Evolutionary conservation across 495 filamentous ascomycete species (phyloP).

Genomic region (Trichoderma orchidacearum): DNA sequence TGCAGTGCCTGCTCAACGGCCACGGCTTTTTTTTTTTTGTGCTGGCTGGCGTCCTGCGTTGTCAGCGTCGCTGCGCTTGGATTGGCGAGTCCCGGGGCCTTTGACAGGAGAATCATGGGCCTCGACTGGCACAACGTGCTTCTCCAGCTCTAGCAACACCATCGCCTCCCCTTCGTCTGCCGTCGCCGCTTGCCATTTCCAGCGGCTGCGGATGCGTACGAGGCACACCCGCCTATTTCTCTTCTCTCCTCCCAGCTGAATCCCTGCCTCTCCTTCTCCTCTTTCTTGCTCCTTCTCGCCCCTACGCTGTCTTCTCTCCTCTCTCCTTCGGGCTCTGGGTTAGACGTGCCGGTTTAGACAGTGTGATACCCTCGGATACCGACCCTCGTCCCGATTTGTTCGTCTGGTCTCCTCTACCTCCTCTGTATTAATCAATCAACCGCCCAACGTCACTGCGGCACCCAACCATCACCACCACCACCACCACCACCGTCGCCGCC

Average conservation of each 20-base stretch:
- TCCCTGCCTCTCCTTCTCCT: background rate
- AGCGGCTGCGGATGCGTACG: background rate
- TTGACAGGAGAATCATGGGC: background rate
- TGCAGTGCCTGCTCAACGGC: background rate
- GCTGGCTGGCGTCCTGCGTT: background rate
- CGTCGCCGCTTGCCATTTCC: background rate
- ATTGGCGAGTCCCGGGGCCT: background rate
- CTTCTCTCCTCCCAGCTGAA: background rate
- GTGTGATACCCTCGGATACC: background rate
- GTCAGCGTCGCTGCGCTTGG: background rate
- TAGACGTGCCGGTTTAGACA: constrained; percentile 3
- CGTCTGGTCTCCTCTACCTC: background rate
- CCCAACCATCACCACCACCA: background rate
- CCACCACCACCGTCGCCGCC: background rate
- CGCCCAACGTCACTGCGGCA: background rate
- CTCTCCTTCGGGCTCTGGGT: background rate
- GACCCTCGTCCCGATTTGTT: no score
- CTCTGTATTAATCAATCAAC: background rate
- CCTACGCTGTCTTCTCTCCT: background rate
- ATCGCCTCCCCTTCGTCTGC: background rate
- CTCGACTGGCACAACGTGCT: background rate
- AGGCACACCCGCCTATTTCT: background rate
- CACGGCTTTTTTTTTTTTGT: background rate
- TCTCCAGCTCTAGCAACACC: background rate
- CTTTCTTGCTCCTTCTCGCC: background rate